Base-by-base conservation (phyloP, 2,329 filamentous ascomycete genomes). In the Tolypocladium tropicale region DNA sequence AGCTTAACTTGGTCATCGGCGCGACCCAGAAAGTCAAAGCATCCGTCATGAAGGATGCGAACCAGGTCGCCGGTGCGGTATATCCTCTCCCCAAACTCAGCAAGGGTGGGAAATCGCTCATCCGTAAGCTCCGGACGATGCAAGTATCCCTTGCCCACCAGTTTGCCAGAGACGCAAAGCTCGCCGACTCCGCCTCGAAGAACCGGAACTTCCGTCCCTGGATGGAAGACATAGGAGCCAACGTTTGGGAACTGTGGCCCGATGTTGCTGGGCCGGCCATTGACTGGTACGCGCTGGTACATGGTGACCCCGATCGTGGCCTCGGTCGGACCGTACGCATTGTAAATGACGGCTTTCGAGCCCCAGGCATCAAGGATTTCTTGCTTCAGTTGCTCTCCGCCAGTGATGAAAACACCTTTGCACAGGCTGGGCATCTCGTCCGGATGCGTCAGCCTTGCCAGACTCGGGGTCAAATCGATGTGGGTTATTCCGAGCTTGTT, bases 1-100 rank as follows among this genome's bases (percentile, higher is more conserved):
- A 96, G 78, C 68, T 97, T 97, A 59, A 96, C 86, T 70, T 97
- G 92, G 55, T 95, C 90, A 66, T 97, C 93, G 6, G 87, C 88
- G 16, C 93, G 83, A 3, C 93, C 92, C 2, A 95, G 76, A 66
- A 96, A 96, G 56, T 93, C 88, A 61, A 96, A 92, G 48, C 86
- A 90, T 1, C 83, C 85, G 67, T 96, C 88, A 54, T 90, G 78
- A 9, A 95, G 72, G 18, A 95, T 78, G 6, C 92, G 80, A 1
- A 96, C 92, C 0, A 96, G 77, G 67, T 97, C 92, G 0, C 92
- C 92, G 0, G 93, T 96, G 7, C 91, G 83, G 66, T 96, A 97
- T 0, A 95, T 79, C 4, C 83, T 77, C 57, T 88, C 83, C 0
- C 71, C 72, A 53, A 78, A 82, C 0, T 68, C 61, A 2, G 76